Conservation (phyloP, 208 protist species). For the Wallacemonas sp. region DNA sequence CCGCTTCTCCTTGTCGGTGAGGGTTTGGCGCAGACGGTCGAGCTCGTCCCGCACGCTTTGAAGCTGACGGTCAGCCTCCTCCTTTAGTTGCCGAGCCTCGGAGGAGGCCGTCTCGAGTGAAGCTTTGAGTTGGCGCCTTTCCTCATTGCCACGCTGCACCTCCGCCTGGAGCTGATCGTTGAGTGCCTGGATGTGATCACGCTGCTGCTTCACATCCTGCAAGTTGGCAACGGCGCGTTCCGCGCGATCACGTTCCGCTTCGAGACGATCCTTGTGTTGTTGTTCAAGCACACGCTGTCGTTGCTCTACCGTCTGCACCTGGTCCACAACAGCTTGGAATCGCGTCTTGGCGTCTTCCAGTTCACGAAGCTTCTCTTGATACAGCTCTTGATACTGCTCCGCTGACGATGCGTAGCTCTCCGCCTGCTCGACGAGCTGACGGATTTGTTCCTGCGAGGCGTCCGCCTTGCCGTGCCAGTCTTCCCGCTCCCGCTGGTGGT, state of each 20-base stretch:
- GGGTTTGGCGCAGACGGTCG: conserved; percentile 13
- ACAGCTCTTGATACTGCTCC: conserved; percentile 47
- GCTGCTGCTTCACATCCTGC: conserved; percentile 46
- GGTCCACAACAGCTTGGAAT: conserved; percentile 26
- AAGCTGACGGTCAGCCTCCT: conserved; percentile 14
- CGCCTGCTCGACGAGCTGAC: conserved; percentile 29
- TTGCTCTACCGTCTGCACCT: conserved; percentile 34
- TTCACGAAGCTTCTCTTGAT: conserved; percentile 41
- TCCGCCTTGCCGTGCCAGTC: conserved; percentile 14
- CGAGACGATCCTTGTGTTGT: conserved; percentile 21
- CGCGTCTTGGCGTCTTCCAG: conserved; percentile 31
- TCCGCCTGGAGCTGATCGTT: conserved; percentile 44
- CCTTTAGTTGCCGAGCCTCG: conserved; percentile 11
- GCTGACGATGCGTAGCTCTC: conserved; percentile 41
- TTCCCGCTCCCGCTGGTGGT: conserved; percentile 17
- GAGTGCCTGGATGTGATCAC: conserved; percentile 42
- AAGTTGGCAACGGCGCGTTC: conserved; percentile 20
- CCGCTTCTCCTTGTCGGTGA: conserved; percentile 27
- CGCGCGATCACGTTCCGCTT: conserved; percentile 26
- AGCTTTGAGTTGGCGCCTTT: conserved; percentile 23
- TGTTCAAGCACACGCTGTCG: conserved; percentile 25
- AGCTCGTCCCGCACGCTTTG: conserved; percentile 25
- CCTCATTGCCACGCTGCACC: conserved; percentile 18
- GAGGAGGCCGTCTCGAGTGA: conserved; percentile 13
- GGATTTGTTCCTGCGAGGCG: conserved; percentile 15